Evolutionary conservation across 495 filamentous ascomycete genomes (phyloP).

Genomic region (Niebla homalea): DNA sequence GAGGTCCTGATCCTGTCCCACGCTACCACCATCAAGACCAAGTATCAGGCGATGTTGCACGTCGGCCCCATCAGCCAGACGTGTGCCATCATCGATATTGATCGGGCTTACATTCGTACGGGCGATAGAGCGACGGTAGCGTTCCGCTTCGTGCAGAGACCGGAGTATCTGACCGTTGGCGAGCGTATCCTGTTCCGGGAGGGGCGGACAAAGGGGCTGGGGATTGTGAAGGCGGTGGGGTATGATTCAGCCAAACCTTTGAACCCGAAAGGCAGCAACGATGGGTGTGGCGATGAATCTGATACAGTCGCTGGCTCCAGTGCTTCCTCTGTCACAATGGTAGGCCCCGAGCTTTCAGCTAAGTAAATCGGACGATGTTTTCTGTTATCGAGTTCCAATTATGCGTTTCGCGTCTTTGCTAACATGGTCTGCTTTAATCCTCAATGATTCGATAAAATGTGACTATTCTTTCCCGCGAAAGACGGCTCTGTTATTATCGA

Average conservation of each 20-base stretch:
- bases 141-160: conserved; percentile 90
- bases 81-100: conserved; percentile 93
- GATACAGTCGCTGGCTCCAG: not conserved
- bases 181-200: conserved; percentile 89
- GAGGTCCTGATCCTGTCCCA: conserved; percentile 94
- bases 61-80: conserved; percentile 93
- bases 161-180: conserved; percentile 79
- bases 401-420: no score
- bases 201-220: conserved; percentile 86
- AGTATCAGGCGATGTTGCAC: conserved; percentile 97
- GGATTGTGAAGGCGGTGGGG: conserved; percentile 83
- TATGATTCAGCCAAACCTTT: conserved; percentile 60
- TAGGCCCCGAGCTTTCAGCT: no score
- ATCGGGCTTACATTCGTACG: conserved; percentile 87
- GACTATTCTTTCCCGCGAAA: no score
- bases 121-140: conserved; percentile 86
- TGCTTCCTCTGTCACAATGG: not conserved
- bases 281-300: conserved; percentile 8
- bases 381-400: no score
- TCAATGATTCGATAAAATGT: no score
- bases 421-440: no score
- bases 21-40: conserved; percentile 95
- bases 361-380: no score
- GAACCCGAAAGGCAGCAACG: conserved; percentile 29
- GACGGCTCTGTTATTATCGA: no score